A percentile compares a stretch with the other conserved stretches of the same genome.
Conservation (phyloP, 768 basidiomycete species). For the Podaxis pistillaris region DNA sequence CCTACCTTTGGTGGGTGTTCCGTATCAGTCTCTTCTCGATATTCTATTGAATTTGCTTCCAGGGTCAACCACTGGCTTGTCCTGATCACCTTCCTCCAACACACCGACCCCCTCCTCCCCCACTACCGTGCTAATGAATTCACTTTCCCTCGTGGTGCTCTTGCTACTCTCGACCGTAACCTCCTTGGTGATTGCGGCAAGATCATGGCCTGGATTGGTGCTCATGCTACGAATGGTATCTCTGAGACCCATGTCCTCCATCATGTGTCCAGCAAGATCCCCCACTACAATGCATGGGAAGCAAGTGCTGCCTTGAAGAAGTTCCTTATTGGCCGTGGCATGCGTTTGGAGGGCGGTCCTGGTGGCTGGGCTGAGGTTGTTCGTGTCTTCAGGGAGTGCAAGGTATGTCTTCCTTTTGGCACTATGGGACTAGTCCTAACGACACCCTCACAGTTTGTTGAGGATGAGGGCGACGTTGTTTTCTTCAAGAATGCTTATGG, state of each 20-base stretch:
- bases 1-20: conserved; percentile 75
- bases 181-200: conserved; percentile 77
- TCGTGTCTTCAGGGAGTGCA: conserved; percentile 78
- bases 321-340: conserved; percentile 60
- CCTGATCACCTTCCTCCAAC: conserved; percentile 95
- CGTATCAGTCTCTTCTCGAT: not conserved
- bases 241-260: conserved; percentile 93
- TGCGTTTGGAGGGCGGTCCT: conserved; percentile 68
- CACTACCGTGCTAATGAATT: conserved; percentile 90
- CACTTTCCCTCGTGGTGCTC: conserved; percentile 92
- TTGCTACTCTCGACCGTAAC: conserved; percentile 85
- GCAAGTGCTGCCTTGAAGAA: conserved; percentile 83
- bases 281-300: conserved; percentile 96
- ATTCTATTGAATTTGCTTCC: not conserved
- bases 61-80: conserved; percentile 96
- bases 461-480: conserved; percentile 87
- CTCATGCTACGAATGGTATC: conserved; percentile 85
- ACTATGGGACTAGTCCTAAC: not conserved
- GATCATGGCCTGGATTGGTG: conserved; percentile 84
- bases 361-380: conserved; percentile 80
- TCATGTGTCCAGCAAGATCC: conserved; percentile 93
- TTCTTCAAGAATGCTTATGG: conserved; percentile 91
- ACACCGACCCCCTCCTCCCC: conserved; percentile 93
- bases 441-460: conserved; percentile 63
- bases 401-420: conserved; percentile 35